These are phyloP conservation scores for Aspergillus tubingensis DNA, from an alignment of 2,329 filamentous ascomycete species.

Conservation along the genomic window DNA sequence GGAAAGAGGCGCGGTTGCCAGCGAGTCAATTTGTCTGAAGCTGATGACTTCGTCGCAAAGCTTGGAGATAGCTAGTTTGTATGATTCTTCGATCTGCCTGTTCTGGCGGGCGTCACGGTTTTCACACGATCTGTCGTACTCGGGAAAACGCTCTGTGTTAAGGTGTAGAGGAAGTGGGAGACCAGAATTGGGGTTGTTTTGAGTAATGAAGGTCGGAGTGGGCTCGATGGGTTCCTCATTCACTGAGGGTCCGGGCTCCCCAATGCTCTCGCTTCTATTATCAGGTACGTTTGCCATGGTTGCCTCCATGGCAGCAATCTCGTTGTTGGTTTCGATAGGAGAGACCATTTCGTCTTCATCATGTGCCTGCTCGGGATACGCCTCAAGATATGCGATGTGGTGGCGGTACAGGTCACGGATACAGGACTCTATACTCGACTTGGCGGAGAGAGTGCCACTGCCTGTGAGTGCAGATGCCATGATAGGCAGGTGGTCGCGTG, in stretches of 20 bases:
- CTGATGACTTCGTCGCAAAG: constrained; percentile 25
- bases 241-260: neutral
- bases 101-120: constrained; percentile 6
- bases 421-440: neutral
- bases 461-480: too few species aligned
- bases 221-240: neutral
- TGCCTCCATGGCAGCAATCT: neutral
- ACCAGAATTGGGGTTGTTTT: neutral
- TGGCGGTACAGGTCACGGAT: neutral
- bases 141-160: constrained; percentile 29
- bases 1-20: constrained; percentile 8
- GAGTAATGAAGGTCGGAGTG: neutral
- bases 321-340: neutral
- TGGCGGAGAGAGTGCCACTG: too few species aligned
- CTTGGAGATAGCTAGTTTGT: constrained; percentile 26
- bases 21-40: constrained; percentile 17
- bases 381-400: neutral
- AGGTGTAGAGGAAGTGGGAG: neutral
- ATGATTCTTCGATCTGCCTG: constrained; percentile 22
- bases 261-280: too few species aligned
- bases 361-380: neutral
- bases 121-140: constrained; percentile 26
- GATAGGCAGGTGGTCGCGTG: too few species aligned
- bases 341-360: neutral
- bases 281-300: neutral